These are phyloP conservation scores for Colletotrichum phormii DNA, from an alignment of 2,329 filamentous ascomycete species.

Conservation along the genomic window DNA sequence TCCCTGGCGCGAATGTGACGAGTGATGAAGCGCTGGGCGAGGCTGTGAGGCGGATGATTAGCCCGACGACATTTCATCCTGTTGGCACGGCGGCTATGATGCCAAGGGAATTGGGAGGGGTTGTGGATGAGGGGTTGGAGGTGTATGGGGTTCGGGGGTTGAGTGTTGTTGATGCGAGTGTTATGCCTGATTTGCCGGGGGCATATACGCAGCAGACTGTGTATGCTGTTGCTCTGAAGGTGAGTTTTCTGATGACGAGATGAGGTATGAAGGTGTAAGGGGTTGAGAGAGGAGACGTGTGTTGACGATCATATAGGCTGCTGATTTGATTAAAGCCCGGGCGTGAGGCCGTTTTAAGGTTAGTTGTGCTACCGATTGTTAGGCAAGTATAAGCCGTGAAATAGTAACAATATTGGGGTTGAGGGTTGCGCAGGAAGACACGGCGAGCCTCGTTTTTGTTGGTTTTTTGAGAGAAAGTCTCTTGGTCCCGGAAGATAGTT, in stretches of 20 bases:
- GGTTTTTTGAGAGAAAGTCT: too few species aligned
- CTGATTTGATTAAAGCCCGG: conserved; percentile 7
- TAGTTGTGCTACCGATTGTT: too few species aligned
- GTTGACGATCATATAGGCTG: not conserved
- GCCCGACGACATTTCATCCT: conserved; percentile 35
- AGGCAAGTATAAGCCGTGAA: too few species aligned
- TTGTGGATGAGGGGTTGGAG: conserved; percentile 37
- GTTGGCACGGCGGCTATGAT: conserved; percentile 34
- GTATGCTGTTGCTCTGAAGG: conserved; percentile 36
- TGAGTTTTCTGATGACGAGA: not conserved
- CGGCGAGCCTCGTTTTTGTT: too few species aligned
- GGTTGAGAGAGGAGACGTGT: not conserved
- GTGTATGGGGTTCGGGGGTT: conserved; percentile 31
- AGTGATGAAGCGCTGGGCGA: conserved; percentile 24
- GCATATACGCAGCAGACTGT: conserved; percentile 39
- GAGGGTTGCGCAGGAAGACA: too few species aligned
- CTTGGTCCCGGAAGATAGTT: too few species aligned
- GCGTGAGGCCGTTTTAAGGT: not conserved
- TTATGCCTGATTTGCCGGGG: conserved; percentile 36
- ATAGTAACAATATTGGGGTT: too few species aligned
- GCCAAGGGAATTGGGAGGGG: conserved; percentile 36
- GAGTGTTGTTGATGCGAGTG: conserved; percentile 36
- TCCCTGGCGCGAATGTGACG: conserved; percentile 35
- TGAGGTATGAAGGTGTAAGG: not conserved
- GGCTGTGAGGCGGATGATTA: conserved; percentile 27